Evolutionary conservation across 495 filamentous ascomycete genomes (phyloP), one percentile per base, ranked within the genome.

Genomic region (Pseudotulostoma volvatum): DNA sequence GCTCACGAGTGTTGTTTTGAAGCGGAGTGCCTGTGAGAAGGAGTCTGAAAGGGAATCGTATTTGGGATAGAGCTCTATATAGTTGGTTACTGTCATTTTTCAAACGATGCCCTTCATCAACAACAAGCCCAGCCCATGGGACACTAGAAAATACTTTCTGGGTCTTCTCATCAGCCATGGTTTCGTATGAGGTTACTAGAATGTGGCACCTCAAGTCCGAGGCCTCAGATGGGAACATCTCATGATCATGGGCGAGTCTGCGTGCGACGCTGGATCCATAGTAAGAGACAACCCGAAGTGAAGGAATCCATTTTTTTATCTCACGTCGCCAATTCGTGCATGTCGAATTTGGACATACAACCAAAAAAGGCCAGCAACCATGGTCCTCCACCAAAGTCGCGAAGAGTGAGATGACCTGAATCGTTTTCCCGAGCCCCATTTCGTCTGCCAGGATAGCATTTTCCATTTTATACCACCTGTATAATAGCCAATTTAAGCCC

Each of bases 371-470:
- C 73, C 81, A 99, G 53, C 84, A 81, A 34, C 67, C 67, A 31
- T 88, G 85, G 21, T 83, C 74, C 45, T 81, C 66, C 19, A 81
- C 70, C n/a, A 99, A 56, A 9, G 80, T 73, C 7, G 81, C 73
- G 7, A 99, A 61, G 36, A 93, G 71, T 2, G 74, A 76, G 39
- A 99, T 86, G 36, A 95, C 73, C 54, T 99, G 92, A 34, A 99
- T 81, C 0, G 92, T 99, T 64, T 99, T 99, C 18, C 92, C 92
- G 7, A 99, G 74, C 3, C 92, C 92, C 92, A 99, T 99, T 53
- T 99, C 92, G 48, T 99, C 92, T 1, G 92, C 92, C 2, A 99
- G 71, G 48, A 99, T 90, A n/a, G 80, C 79, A 48, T 92, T 96
- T 43, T 81, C 70, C 43, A 77, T 65, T 34, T 72, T 61, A 43